Percentiles rank a stretch among this genome's conserved stretches.
phyloP scores from a whole-genome alignment of 2,329 filamentous ascomycete genomes.

The Colletotrichum somersetense region DNA sequence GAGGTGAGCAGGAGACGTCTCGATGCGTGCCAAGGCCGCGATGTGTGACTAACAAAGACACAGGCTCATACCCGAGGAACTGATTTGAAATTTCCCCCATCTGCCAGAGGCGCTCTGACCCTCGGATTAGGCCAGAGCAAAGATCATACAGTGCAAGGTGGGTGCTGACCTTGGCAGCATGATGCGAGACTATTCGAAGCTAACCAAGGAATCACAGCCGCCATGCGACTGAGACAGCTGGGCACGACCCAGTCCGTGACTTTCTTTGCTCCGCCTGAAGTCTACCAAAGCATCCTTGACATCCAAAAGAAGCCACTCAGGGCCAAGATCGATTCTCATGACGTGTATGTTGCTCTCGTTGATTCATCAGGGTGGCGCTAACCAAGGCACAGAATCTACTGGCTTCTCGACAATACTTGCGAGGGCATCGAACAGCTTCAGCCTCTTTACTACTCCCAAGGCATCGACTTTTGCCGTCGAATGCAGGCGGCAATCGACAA shows the following conservation, averaged over 20 bases:
- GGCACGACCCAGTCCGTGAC: constrained; percentile 65
- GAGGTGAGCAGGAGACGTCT: constrained; percentile 50
- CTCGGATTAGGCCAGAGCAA: constrained; percentile 69
- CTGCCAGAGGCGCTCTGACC: constrained; percentile 65
- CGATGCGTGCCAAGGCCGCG: background rate
- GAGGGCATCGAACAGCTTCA: constrained; percentile 69
- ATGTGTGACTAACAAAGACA: constrained; percentile 1
- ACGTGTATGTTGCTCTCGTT: constrained; percentile 54
- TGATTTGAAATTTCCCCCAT: constrained; percentile 66
- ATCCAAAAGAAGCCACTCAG: constrained; percentile 48
- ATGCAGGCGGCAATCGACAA: constrained; percentile 61
- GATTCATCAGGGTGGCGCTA: background rate
- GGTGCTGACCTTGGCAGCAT: constrained; percentile 7
- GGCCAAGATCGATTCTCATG: constrained; percentile 56
- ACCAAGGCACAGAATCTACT: constrained; percentile 49
- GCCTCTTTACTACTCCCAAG: constrained; percentile 70
- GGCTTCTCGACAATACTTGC: constrained; percentile 76
- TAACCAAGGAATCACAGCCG: constrained; percentile 56
- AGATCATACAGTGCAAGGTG: constrained; percentile 72
- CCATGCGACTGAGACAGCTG: constrained; percentile 74
- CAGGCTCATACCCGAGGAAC: constrained; percentile 70
- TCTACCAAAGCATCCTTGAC: constrained; percentile 71
- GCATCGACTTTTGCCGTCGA: constrained; percentile 70
- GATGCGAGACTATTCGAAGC: background rate
- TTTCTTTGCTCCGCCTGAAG: constrained; percentile 70